Evolutionary conservation across 2,329 filamentous ascomycete genomes (phyloP), one percentile per base, ranked within the genome.

Genomic region (Pyrenophora seminiperda): DNA sequence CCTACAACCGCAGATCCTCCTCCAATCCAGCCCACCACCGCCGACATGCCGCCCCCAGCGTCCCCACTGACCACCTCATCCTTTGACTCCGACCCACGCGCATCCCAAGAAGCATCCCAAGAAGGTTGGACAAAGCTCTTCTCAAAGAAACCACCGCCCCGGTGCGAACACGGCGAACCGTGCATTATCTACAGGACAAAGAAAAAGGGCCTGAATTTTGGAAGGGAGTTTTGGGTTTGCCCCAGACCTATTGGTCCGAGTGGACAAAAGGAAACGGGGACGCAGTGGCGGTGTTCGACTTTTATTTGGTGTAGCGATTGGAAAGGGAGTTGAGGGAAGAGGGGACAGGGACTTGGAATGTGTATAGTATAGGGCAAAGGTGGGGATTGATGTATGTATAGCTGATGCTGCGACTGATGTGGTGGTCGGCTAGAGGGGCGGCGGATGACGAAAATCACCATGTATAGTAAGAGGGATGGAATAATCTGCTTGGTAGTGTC

Each of bases 51-150:
- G 20, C 20, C 44, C 15, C 41, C 52, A 33, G 18, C 42, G 33
- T 17, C 44, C 13, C 24, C 47, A 38, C n/a, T 37, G 19, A 19
- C 41, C 41, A 31, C 38, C 4, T 38, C 43, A 4, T 30, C 52
- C 7, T 47, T 56, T 2, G 41, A 58, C 24, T 60, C 65, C 39
- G 65, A 71, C 20, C 66, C 69, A 0, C 59, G 63, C 63, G 50
- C 65, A 61, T 55, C 77, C 72, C 93, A 91, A 70, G 87, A 70
- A 68, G 50, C 65, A 49, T 59, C 77, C 74, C 93, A 90, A 69
- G 88, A 94, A 66, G 88, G 87, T 17, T 97, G 94, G 94, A 86
- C 85, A 4, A 91, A 88, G 68, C 79, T 97, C 11, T 86, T 97
- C 54, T 83, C 86, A 13, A 91, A 88, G 70, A 86, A 88, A 48